Evolutionary conservation across 805 yeast species (phyloP).

Genomic region (Candida arabinofermentans): DNA sequence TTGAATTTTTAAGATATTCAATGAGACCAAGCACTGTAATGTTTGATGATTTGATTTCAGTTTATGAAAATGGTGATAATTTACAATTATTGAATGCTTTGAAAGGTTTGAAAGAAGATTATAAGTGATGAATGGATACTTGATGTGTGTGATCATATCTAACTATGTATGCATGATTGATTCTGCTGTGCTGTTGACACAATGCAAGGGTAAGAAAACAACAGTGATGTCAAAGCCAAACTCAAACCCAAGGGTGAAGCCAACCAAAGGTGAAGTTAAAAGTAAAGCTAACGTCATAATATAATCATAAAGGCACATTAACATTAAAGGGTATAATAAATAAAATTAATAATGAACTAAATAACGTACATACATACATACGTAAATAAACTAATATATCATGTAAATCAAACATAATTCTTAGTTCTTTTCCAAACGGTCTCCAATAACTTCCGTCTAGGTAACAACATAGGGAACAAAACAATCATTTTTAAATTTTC

Average conservation of each 20-base stretch:
- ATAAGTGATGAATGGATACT: too few relatives aligned
- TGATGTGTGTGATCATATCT: neutral
- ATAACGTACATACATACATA: neutral
- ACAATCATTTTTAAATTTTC: constrained; percentile 24
- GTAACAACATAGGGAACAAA: constrained; percentile 29
- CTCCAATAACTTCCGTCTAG: constrained; percentile 28
- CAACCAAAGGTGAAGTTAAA: too few relatives aligned
- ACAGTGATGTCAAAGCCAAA: too few relatives aligned
- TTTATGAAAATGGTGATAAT: neutral
- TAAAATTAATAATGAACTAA: neutral
- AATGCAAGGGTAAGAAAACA: too few relatives aligned
- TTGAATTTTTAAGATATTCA: neutral
- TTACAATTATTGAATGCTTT: constrained; percentile 9
- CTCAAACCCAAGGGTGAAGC: too few relatives aligned
- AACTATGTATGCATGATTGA: too few relatives aligned
- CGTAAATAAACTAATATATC: neutral
- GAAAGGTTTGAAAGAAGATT: constrained; percentile 12
- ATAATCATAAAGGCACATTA: too few relatives aligned
- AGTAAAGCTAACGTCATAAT: too few relatives aligned
- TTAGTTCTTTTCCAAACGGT: constrained; percentile 25
- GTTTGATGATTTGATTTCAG: neutral
- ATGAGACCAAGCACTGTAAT: neutral
- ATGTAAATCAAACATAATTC: constrained; percentile 5
- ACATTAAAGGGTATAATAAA: neutral
- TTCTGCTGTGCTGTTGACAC: too few relatives aligned